A percentile compares a stretch with the other conserved stretches of the same genome.
These are phyloP conservation scores for Cystobasidiaceae sp. DNA, from an alignment of 1,284 basidiomycete genomes.

Conservation along the genomic window DNA sequence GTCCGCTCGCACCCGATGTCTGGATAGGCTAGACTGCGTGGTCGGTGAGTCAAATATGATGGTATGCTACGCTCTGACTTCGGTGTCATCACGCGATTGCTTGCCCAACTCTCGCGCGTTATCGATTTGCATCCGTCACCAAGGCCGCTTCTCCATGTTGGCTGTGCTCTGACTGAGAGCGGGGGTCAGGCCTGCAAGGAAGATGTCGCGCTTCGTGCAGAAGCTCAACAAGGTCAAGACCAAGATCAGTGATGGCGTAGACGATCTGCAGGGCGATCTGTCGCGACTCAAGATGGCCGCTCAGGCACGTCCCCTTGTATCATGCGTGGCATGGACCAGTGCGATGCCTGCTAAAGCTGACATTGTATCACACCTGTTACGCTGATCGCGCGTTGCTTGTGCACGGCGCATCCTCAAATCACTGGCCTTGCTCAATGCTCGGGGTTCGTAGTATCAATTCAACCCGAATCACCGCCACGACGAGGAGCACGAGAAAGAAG, in stretches of 20 bases:
- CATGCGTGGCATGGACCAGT: too few relatives aligned
- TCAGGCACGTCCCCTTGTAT: not conserved
- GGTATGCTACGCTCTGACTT: not conserved
- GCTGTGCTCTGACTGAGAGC: not conserved
- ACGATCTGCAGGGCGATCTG: slow-evolving; percentile 15
- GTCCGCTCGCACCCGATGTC: not conserved
- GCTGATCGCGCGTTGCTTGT: not conserved
- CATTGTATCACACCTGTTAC: not conserved
- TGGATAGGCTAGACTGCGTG: not conserved
- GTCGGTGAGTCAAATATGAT: not conserved
- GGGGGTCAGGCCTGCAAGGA: not conserved
- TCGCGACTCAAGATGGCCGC: slow-evolving; percentile 18
- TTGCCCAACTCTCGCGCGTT: not conserved
- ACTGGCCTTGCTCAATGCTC: slow-evolving; percentile 36
- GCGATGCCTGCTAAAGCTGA: not conserved
- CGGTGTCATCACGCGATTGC: not conserved
- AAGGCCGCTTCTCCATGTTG: not conserved
- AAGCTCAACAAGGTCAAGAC: slow-evolving; percentile 7
- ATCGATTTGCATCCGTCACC: not conserved
- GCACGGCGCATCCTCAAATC: not conserved
- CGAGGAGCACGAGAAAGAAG: slow-evolving; percentile 50
- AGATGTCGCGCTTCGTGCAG: not conserved
- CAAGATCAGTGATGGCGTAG: slow-evolving; percentile 7
- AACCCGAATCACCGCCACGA: slow-evolving; percentile 61
- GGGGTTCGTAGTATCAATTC: not conserved